Evolutionary conservation across 1,284 basidiomycete species (phyloP).

Genomic region (Sporisorium sorghi): DNA sequence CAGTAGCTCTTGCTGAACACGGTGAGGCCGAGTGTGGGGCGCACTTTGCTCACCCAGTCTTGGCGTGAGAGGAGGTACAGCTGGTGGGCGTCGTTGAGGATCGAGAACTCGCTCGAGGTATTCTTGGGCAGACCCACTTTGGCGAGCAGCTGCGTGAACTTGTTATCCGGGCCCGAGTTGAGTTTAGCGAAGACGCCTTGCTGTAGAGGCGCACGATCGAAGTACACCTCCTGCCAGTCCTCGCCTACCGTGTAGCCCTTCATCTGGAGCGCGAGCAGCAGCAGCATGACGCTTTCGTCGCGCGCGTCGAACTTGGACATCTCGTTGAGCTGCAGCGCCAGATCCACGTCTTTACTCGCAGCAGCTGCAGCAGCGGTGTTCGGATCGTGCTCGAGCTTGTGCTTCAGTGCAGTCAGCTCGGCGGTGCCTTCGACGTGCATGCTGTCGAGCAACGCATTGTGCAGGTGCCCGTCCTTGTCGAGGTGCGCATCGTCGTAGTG

Average conservation of each 20-base stretch:
- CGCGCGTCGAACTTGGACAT: conserved; percentile 27
- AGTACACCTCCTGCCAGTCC: conserved; percentile 38
- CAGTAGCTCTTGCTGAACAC: conserved; percentile 56
- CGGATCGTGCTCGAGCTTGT: conserved; percentile 19
- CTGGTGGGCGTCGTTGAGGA: conserved; percentile 29
- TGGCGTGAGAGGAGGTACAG: conserved; percentile 34
- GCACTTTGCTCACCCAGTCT: conserved; percentile 36
- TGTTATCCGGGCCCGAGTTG: conserved; percentile 30
- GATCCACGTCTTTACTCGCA: conserved; percentile 1
- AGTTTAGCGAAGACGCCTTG: conserved; percentile 22
- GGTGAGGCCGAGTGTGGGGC: conserved; percentile 23
- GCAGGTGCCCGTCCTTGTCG: conserved; percentile 32
- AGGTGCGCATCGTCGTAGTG: conserved; percentile 25
- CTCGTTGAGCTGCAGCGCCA: conserved; percentile 23
- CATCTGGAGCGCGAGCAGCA: conserved; percentile 34
- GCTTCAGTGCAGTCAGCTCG: conserved; percentile 20
- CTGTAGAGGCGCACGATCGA: conserved; percentile 21
- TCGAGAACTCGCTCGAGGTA: conserved; percentile 15
- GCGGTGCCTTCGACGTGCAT: conserved; percentile 28
- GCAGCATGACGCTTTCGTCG: conserved; percentile 38
- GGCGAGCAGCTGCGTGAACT: conserved; percentile 42
- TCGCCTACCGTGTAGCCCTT: conserved; percentile 22
- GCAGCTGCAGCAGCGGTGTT: neutral
- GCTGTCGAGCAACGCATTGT: conserved; percentile 35
- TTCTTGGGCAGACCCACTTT: conserved; percentile 27